Evolutionary conservation across 805 yeast species (phyloP), one percentile per base, ranked within the genome.

Genomic region (Pichia pseudocactophila): DNA sequence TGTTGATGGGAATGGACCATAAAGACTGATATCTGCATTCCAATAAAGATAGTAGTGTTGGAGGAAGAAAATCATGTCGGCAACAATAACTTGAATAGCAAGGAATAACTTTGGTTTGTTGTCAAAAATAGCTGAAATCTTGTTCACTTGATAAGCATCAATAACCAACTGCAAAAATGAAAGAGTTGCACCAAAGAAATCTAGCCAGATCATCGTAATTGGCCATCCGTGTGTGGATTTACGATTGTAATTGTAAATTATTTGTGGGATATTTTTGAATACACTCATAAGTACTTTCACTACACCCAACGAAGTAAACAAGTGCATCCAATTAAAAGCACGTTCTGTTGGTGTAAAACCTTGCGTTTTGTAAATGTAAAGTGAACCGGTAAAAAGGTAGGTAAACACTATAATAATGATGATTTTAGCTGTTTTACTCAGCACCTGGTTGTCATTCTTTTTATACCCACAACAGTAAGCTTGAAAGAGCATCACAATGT

Each of bases 141-240:
- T 54, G n/a, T 53, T 49, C 4, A 47, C 52, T 3, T 46, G 43
- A 26, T 39, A 44, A 2, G 64, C 65, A 48, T 63, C 66, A 18
- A 59, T 39, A 2, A 52, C 33, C 19, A 63, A 47, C 42, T 62
- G 66, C 4, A 49, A 22, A 22, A 62, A 50, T 1, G 66, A 61
- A 6, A 58, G 38, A 2, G 50, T 16, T 3, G 64, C 59, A 11
- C 68, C 68, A 17, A 34, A 19, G 16, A 54, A 51, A 32, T 63
- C 66, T 4, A 63, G 44, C 56, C 61, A 62, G 15, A 62, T 49
- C 62, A 62, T 59, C 36, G 51, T 37, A 13, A 63, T 55, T 9
- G 67, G 67, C 67, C 67, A 63, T 8, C 66, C 66, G 42, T 61
- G 64, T 1, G 67, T 63, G 1, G 66, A 61, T 39, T 62, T 56